Evolutionary conservation across 1,284 basidiomycete species (phyloP), one percentile per base, ranked within the genome.

Genomic region (Tilletia walkeri): DNA sequence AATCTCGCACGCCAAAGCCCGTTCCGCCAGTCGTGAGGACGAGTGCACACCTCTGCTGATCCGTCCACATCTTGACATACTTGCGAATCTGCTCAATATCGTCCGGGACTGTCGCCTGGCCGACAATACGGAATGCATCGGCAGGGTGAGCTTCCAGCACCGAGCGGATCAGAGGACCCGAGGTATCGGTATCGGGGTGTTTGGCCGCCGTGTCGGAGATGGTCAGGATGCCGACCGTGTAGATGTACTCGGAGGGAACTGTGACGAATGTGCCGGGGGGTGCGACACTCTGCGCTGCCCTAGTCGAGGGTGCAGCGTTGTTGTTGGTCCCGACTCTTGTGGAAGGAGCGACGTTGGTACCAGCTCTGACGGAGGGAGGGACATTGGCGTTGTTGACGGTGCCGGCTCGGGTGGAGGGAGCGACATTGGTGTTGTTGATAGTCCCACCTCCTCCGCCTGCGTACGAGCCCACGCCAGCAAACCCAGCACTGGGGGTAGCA

Each of bases 1-100:
- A 84, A 83, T 94, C 93, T 71, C 90, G 86, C 45, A 88, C 85
- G 2, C 92, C 91, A 79, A 94, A 93, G 4, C 93, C 93, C 0
- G 93, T 95, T 1, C 93, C 93, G 10, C 93, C 93, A 0, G 90
- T 91, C 3, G 92, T 92, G 70, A 94, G 85, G 34, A 80, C 71
- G 30, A 80, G 66, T 4, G 74, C 67, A 5, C 75, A 38, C 0
- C 34, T 38, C 3, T 63, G 34, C 2, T 65, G 39, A 16, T 79
- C 77, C 4, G 69, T 36, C 69, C 76, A 74, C 18, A 36, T 14
- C 59, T 59, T 45, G 2, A 76, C 70, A 3, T 39, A 41, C n/a
- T 20, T 20, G 20, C 47, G 59, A 38, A 76, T 72, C 20, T 18
- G 30, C 10, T 63, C 54, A 4, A 38, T 38, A 2, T 80, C 73